phyloP scores from a whole-genome alignment of 2,329 filamentous ascomycete genomes.

The Colletotrichum nymphaeae region DNA sequence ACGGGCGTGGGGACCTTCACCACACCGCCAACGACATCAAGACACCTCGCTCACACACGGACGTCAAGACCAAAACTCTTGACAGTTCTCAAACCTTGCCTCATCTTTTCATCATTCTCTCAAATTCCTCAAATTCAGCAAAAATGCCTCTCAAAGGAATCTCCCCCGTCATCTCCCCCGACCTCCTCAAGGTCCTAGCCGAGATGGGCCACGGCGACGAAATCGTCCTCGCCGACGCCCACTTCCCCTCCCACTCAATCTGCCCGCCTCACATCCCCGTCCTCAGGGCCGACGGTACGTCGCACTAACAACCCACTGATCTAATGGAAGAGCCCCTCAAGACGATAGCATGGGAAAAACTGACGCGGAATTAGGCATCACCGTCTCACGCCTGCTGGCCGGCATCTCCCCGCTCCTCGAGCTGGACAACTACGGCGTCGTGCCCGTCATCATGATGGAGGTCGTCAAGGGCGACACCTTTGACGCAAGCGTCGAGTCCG shows the following conservation, averaged over 20 bases:
- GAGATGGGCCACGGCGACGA: conserved; percentile 34
- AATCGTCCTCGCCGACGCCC: conserved; percentile 29
- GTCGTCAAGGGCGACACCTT: conserved; percentile 32
- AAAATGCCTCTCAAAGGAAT: conserved; percentile 27
- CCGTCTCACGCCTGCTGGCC: conserved; percentile 25
- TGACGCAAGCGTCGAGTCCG: conserved; percentile 29
- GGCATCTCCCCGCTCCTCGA: conserved; percentile 31
- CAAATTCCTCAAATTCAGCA: neutral
- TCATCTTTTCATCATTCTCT: neutral
- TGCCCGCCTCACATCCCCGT: conserved; percentile 32
- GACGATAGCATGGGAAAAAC: too few relatives aligned
- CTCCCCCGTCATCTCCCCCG: conserved; percentile 30
- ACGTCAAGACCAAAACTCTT: neutral
- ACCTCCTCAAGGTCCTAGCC: conserved; percentile 34
- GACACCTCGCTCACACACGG: neutral
- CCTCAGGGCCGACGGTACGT: conserved; percentile 26
- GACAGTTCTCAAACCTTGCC: neutral
- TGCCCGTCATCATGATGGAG: conserved; percentile 34
- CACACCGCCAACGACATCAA: neutral
- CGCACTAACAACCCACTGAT: too few relatives aligned
- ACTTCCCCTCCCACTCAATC: conserved; percentile 32
- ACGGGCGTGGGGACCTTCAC: neutral
- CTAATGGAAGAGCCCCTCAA: too few relatives aligned
- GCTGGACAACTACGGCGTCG: conserved; percentile 32
- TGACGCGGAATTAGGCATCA: too few relatives aligned